These are phyloP conservation scores for Paramecium sexaurelia DNA, from an alignment of 73 alveolate genomes.

Conservation along the genomic window DNA sequence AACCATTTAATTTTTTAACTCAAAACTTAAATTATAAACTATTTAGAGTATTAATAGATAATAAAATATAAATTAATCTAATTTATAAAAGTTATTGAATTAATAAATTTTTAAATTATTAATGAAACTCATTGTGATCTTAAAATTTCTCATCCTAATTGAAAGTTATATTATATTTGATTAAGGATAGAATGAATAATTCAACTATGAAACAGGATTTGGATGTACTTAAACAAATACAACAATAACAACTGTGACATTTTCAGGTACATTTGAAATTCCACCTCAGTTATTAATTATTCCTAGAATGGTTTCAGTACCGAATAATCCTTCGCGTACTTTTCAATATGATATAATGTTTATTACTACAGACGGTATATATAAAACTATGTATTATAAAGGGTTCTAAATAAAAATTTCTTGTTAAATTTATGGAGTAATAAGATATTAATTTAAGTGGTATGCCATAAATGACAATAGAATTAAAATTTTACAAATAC, in stretches of 20 bases:
- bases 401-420: neutral
- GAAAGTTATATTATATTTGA: neutral
- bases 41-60: no score
- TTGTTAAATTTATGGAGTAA: neutral
- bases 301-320: neutral
- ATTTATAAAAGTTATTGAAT: no score
- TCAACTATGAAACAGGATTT: neutral
- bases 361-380: neutral
- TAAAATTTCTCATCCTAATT: neutral
- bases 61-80: no score
- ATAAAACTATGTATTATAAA: no score
- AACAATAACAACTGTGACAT: neutral
- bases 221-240: neutral
- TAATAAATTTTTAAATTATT: no score
- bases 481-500: no score
- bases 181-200: neutral
- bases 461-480: neutral
- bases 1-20: no score
- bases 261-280: neutral
- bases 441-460: neutral
- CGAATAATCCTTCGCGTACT: neutral
- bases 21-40: no score
- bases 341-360: neutral
- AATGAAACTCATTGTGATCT: no score
- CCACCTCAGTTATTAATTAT: neutral